Evolutionary conservation across 164 flowering plant genomes (phyloP).

Genomic region (Liquidambar formosana): DNA sequence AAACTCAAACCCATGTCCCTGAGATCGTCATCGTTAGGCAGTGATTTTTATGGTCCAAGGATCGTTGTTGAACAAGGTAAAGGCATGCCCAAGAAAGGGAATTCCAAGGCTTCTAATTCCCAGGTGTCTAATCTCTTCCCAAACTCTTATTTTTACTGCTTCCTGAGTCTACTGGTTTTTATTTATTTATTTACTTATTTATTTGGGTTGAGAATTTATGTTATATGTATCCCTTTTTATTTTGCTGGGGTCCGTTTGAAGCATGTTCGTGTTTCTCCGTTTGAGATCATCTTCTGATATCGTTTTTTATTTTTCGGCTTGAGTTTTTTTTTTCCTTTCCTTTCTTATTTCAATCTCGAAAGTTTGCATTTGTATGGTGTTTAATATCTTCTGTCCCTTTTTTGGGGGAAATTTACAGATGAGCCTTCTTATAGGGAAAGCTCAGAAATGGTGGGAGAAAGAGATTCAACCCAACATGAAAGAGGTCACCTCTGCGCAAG

Average conservation of each 20-base stretch:
- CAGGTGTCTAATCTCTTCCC: conserved; percentile 26
- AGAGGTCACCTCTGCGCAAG: conserved; percentile 61
- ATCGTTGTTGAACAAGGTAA: conserved; percentile 12
- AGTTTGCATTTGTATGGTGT: background rate
- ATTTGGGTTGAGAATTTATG: too few species aligned
- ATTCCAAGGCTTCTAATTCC: conserved; percentile 7
- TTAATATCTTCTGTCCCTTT: background rate
- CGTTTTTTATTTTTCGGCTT: background rate
- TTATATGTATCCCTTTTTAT: background rate
- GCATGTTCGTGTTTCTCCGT: too few species aligned
- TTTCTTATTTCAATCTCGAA: too few species aligned
- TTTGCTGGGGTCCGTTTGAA: too few species aligned
- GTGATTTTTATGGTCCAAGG: conserved; percentile 31
- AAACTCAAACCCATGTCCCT: conserved; percentile 15
- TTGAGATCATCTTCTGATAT: too few species aligned
- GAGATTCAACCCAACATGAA: conserved; percentile 72
- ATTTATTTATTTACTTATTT: background rate
- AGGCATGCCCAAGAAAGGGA: conserved; percentile 10
- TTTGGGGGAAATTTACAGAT: conserved; percentile 28
- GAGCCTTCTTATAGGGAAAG: conserved; percentile 43
- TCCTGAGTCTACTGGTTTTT: background rate
- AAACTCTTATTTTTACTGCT: background rate
- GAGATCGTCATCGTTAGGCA: conserved; percentile 17
- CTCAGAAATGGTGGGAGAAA: conserved; percentile 84
- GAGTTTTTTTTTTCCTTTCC: too few species aligned